Evolutionary conservation across 768 basidiomycete genomes (phyloP), one percentile per base, ranked within the genome.

Genomic region (Boletus coccyginus): DNA sequence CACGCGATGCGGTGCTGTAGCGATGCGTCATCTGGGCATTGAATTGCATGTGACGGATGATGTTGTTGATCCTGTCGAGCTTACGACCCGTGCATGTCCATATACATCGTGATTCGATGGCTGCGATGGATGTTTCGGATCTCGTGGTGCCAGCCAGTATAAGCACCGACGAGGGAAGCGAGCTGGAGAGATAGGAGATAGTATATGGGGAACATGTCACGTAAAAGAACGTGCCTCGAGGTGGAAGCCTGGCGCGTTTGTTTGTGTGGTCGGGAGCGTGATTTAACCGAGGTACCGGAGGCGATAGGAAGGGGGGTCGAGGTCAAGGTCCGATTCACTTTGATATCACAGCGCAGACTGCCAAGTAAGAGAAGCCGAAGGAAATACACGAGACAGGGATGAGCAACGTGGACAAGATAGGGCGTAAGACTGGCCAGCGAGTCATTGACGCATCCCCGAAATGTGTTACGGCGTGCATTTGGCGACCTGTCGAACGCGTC

Each of bases 401-500:
- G 29, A 29, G n/a, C 49, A 43, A 53, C 41, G 58, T 56, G 55
- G 52, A n/a, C 11, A 36, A 31, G 17, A 33, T 27, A 41, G 42
- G 62, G 48, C 16, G 54, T 19, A 43, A 43, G 49, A 32, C 38
- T 32, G 24, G 53, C 17, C 31, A 32, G 43, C 9, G 24, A 38
- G 7, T 27, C 27, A 27, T 27, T 3, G 27, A 31, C 24, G 2
- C 35, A 35, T 35, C 50, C 53, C 46, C 39, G 40, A 48, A 42
- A 46, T 51, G 53, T 55, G 64, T 46, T 45, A 10, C 56, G 47
- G 48, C 65, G 33, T 64, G 58, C 38, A 53, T 19, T 42, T 46
- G 35, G 55, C 10, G 17, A 55, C 19, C 27, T 5, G 27, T 27
- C 27, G 32, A 41, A 46, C 33, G 7, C 32, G 5, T 31, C 61